A percentile compares a stretch with the other conserved stretches of the same genome.
phyloP scores from a whole-genome alignment of 192 early-diverging fungal genomes.

The Mortierella alpina region DNA sequence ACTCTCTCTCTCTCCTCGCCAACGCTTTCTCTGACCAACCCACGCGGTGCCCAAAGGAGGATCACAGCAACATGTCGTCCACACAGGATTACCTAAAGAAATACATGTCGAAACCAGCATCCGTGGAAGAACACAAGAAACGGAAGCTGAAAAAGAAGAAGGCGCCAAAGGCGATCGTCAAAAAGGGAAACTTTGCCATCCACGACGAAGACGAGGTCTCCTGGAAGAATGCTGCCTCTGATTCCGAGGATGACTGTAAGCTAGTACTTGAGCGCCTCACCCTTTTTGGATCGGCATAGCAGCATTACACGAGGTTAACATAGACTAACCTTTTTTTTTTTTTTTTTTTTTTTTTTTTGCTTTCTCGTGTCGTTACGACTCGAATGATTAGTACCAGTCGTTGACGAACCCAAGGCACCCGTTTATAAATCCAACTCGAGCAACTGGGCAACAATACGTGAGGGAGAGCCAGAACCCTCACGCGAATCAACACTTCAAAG shows the following conservation, averaged over 20 bases:
- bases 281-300: too few relatives aligned
- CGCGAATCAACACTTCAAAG: conserved; percentile 29
- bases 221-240: conserved; percentile 37
- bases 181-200: conserved; percentile 46
- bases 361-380: not conserved
- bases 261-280: too few relatives aligned
- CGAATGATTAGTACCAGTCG: conserved; percentile 12
- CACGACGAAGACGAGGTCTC: conserved; percentile 51
- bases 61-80: conserved; percentile 19
- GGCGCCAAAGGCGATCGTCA: conserved; percentile 12
- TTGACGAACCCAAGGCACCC: conserved; percentile 31
- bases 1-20: not conserved
- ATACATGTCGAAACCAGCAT: conserved; percentile 50
- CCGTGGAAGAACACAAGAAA: conserved; percentile 37
- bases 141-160: conserved; percentile 36
- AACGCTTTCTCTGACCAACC: not conserved
- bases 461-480: conserved; percentile 33
- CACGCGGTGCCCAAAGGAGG: not conserved
- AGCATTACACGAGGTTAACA: too few relatives aligned
- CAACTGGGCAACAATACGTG: conserved; percentile 40
- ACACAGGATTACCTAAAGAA: conserved; percentile 54
- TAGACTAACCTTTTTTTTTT: not conserved
- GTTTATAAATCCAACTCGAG: conserved; percentile 40
- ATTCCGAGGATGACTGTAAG: conserved; percentile 44
- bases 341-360: not conserved